phyloP scores from a whole-genome alignment of 2,329 filamentous ascomycete genomes.

The Aciculosporium take region DNA sequence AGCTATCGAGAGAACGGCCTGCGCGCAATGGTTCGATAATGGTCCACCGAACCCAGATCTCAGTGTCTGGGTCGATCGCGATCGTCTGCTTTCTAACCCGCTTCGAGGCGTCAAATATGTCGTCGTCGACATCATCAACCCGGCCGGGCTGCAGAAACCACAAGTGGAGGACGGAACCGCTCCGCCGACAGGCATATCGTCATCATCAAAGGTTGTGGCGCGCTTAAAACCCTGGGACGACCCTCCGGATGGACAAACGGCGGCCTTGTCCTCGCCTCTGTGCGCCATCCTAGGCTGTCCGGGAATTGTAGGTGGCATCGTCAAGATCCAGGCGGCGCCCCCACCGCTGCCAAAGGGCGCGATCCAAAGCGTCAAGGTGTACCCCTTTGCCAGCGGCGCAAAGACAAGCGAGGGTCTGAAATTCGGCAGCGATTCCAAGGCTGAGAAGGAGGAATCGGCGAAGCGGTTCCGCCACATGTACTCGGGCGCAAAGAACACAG shows the following conservation, averaged over 20 bases:
- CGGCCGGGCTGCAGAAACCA: constrained; percentile 60
- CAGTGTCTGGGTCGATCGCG: constrained; percentile 73
- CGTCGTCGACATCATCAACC: constrained; percentile 72
- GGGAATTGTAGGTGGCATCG: constrained; percentile 68
- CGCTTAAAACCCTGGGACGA: constrained; percentile 69
- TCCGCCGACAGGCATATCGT: constrained; percentile 27
- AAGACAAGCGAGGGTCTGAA: constrained; percentile 54
- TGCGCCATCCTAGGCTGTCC: constrained; percentile 59
- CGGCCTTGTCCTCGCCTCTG: constrained; percentile 63
- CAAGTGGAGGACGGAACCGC: constrained; percentile 52
- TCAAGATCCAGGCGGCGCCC: constrained; percentile 75
- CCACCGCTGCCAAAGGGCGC: constrained; percentile 52
- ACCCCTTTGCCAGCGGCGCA: constrained; percentile 54
- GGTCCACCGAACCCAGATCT: constrained; percentile 43
- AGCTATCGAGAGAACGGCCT: constrained; percentile 57
- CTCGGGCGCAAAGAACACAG: constrained; percentile 35
- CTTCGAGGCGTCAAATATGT: constrained; percentile 67
- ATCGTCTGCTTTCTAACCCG: constrained; percentile 55
- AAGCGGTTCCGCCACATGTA: constrained; percentile 62
- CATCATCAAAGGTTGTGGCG: constrained; percentile 53
- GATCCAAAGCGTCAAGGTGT: constrained; percentile 56
- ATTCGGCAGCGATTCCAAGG: constrained; percentile 77
- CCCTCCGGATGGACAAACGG: constrained; percentile 66
- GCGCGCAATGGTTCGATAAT: constrained; percentile 67
- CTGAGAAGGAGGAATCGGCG: constrained; percentile 63